Evolutionary conservation across 2,329 filamentous ascomycete species (phyloP).

Genomic region (Calcarisporium arbuscula): DNA sequence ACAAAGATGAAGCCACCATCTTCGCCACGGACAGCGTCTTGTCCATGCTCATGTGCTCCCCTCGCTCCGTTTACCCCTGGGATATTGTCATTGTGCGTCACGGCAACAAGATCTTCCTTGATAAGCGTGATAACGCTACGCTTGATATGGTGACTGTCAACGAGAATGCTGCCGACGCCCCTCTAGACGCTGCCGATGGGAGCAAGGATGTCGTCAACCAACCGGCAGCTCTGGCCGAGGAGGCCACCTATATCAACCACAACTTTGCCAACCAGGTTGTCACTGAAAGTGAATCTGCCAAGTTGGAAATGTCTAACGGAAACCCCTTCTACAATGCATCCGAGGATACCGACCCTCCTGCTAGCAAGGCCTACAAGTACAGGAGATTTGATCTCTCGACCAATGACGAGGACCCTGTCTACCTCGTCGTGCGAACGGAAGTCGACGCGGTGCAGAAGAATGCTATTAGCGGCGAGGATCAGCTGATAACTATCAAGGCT

Average conservation of each 20-base stretch:
- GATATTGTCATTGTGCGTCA: slow-evolving; percentile 91
- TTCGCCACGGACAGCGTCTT: slow-evolving; percentile 96
- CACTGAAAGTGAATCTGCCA: slow-evolving; percentile 68
- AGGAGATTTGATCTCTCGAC: slow-evolving; percentile 92
- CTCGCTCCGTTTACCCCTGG: slow-evolving; percentile 96
- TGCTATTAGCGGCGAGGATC: slow-evolving; percentile 83
- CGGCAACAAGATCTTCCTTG: slow-evolving; percentile 95
- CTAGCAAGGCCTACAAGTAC: slow-evolving; percentile 98
- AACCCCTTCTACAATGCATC: slow-evolving; percentile 97
- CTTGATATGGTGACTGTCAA: slow-evolving; percentile 98
- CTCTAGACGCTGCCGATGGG: slow-evolving; percentile 83
- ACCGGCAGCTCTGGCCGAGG: slow-evolving; percentile 84
- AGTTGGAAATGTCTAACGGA: slow-evolving; percentile 77
- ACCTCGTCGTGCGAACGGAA: slow-evolving; percentile 91
- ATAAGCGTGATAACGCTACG: slow-evolving; percentile 93
- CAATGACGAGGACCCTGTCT: slow-evolving; percentile 88
- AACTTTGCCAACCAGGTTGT: slow-evolving; percentile 98
- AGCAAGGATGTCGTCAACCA: slow-evolving; percentile 95
- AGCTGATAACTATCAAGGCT: slow-evolving; percentile 86
- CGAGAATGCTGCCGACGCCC: slow-evolving; percentile 94
- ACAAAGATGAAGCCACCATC: slow-evolving; percentile 92
- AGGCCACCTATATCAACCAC: slow-evolving; percentile 99
- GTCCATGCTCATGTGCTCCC: slow-evolving; percentile 98
- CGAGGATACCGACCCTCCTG: slow-evolving; percentile 88
- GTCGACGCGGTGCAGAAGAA: slow-evolving; percentile 95